phyloP scores from a whole-genome alignment of 2,329 filamentous ascomycete species.

The Chrysoporthe austroafricana region DNA sequence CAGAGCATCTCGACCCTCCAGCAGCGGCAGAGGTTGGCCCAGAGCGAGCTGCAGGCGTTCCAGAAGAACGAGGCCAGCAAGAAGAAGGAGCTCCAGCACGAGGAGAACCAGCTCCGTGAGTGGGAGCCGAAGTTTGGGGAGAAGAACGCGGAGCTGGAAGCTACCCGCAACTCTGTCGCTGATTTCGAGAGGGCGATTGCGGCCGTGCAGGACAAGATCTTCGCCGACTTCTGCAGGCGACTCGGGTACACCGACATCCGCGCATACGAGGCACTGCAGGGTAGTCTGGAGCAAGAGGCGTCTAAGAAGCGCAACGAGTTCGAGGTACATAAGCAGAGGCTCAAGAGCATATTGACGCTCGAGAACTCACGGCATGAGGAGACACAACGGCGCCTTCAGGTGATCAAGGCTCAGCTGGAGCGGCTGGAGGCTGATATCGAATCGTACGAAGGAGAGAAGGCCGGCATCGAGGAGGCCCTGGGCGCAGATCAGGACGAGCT shows the following conservation, averaged over 20 bases:
- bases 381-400: conserved; percentile 70
- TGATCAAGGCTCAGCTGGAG: conserved; percentile 67
- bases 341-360: conserved; percentile 66
- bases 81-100: conserved; percentile 76
- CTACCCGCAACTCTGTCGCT: conserved; percentile 52
- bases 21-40: conserved; percentile 70
- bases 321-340: conserved; percentile 77
- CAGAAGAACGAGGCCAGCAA: conserved; percentile 85
- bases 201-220: conserved; percentile 85
- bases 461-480: conserved; percentile 73
- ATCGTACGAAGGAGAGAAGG: conserved; percentile 72
- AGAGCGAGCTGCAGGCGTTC: conserved; percentile 76
- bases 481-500: conserved; percentile 76
- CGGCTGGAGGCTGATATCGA: conserved; percentile 72
- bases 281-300: conserved; percentile 87
- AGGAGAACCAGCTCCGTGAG: conserved; percentile 73
- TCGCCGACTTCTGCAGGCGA: conserved; percentile 80
- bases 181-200: conserved; percentile 68
- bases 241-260: conserved; percentile 89
- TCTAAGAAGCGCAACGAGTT: conserved; percentile 86
- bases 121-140: conserved; percentile 78
- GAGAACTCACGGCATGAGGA: conserved; percentile 56
- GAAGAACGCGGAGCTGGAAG: conserved; percentile 70
- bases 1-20: conserved; percentile 81
- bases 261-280: conserved; percentile 91